Evolutionary conservation across 73 alveolate species (phyloP).

Genomic region (Loxodes magnus): DNA sequence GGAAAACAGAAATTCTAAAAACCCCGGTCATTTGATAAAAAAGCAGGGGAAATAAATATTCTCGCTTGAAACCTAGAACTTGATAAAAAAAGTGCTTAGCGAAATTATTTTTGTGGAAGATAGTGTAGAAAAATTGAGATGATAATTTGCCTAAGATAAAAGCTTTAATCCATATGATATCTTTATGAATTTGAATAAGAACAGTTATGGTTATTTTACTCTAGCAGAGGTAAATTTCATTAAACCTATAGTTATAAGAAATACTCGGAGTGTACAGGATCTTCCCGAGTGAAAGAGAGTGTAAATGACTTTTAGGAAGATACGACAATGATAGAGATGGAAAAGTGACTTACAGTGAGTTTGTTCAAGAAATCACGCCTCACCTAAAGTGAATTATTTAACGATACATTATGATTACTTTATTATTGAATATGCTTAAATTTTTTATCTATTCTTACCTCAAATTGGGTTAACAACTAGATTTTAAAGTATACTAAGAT

Average conservation of each 20-base stretch:
- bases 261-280: neutral
- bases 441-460: too few species aligned
- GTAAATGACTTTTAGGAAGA: neutral
- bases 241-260: constrained; percentile 6
- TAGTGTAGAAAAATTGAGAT: constrained; percentile 7
- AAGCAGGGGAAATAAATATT: neutral
- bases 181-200: neutral
- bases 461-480: too few species aligned
- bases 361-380: constrained; percentile 11
- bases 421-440: too few species aligned
- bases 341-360: constrained; percentile 12
- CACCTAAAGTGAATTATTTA: too few species aligned
- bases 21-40: neutral
- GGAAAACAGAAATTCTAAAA: neutral
- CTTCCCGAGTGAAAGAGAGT: neutral
- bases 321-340: constrained; percentile 8
- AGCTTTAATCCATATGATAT: constrained; percentile 8
- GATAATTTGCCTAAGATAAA: neutral
- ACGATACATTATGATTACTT: too few species aligned
- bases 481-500: too few species aligned
- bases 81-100: neutral
- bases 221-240: too few species aligned
- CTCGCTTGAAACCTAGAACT: too few species aligned
- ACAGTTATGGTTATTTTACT: neutral
- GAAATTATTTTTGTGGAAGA: neutral